phyloP scores from a whole-genome alignment of 306 rosid genomes.

The Acacia confusa region DNA sequence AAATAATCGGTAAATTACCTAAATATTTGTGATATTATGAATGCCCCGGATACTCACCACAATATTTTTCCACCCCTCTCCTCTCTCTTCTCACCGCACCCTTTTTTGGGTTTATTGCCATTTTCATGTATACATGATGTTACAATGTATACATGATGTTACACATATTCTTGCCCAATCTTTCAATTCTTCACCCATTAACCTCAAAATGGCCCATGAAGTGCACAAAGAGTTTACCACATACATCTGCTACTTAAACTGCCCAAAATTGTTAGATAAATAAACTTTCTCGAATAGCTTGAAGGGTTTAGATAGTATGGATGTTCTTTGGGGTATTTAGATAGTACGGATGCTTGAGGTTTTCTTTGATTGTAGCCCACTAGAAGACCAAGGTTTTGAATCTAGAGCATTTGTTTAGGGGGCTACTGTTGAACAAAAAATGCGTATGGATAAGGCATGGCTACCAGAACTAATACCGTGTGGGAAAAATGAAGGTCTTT shows the following conservation, averaged over 20 bases:
- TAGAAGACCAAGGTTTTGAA: not conserved
- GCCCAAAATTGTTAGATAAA: not conserved
- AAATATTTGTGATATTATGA: not conserved
- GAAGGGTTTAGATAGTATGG: not conserved
- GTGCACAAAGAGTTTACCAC: not conserved
- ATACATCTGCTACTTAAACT: not conserved
- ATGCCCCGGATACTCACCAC: not conserved
- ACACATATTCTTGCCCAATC: not conserved
- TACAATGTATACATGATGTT: no score
- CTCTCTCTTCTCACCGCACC: not conserved
- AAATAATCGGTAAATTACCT: not conserved
- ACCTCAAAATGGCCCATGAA: not conserved
- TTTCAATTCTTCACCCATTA: not conserved
- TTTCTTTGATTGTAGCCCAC: not conserved
- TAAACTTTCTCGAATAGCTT: not conserved
- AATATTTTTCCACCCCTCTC: not conserved
- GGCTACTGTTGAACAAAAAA: not conserved
- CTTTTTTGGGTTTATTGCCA: not conserved
- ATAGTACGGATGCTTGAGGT: not conserved
- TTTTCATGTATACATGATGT: not conserved
- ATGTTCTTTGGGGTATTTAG: not conserved
- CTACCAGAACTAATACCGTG: not conserved
- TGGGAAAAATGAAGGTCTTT: no score
- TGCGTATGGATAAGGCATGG: not conserved
- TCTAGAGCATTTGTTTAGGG: not conserved